A percentile compares a stretch with the other conserved stretches of the same genome.
phyloP scores from a whole-genome alignment of 108 stramenopile genomes.

The Cafeteria roenbergensis region DNA sequence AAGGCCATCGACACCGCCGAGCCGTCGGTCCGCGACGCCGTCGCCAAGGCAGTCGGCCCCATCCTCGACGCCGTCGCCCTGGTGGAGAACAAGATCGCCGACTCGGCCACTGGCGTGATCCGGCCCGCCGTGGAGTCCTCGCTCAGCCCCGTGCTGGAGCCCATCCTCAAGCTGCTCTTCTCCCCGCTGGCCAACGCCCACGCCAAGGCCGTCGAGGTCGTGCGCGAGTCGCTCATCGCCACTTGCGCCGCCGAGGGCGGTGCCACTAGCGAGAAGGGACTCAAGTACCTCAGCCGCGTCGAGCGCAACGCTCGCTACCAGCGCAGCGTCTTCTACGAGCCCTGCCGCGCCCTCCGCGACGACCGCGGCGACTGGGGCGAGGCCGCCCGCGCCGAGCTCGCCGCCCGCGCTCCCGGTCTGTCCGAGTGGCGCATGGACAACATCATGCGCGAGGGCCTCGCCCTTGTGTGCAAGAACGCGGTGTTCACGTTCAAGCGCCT shows the following conservation, averaged over 20 bases:
- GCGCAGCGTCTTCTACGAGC: not conserved
- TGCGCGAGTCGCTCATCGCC: not conserved
- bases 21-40: not conserved
- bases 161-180: not conserved
- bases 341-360: not conserved
- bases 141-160: not conserved
- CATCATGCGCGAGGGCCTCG: not conserved
- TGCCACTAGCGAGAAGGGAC: not conserved
- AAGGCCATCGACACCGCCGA: not conserved
- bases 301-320: no score
- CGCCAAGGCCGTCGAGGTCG: not conserved
- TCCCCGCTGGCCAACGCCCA: not conserved
- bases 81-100: not conserved
- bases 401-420: not conserved
- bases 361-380: not conserved
- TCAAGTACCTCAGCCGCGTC: no score
- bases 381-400: not conserved
- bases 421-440: not conserved
- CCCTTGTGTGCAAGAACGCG: not conserved
- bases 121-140: not conserved
- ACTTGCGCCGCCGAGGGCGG: not conserved
- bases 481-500: not conserved
- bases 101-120: not conserved
- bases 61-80: not conserved
- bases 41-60: not conserved